A percentile compares a stretch with the other conserved stretches of the same genome.
Evolutionary conservation across 2,329 filamentous ascomycete species (phyloP).

Genomic region (Colletotrichum abscissum): DNA sequence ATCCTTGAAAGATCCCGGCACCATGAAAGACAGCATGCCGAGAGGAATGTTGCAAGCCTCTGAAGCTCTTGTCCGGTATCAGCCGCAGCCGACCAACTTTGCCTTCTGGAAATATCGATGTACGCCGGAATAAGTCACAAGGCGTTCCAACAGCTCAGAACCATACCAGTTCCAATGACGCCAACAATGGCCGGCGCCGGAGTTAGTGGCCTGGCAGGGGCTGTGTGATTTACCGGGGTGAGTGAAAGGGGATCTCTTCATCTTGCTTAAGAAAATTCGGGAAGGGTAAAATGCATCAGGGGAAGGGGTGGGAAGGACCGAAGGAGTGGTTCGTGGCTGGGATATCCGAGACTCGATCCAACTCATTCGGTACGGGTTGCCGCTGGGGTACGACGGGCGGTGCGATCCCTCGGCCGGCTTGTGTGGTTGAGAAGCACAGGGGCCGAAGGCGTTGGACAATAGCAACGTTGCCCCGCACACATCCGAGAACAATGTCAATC

Average conservation of each 20-base stretch:
- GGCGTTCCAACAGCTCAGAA: neutral
- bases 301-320: neutral
- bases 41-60: neutral
- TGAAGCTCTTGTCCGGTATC: neutral
- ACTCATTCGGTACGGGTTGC: neutral
- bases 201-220: neutral
- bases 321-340: constrained; percentile 3
- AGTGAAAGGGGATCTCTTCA: too few species aligned
- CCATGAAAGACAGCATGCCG: neutral
- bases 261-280: neutral
- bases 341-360: neutral
- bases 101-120: neutral
- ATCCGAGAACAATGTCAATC: constrained; percentile 32
- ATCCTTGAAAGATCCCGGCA: neutral
- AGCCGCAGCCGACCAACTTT: neutral
- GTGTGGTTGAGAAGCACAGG: neutral
- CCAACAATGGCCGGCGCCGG: neutral
- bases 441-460: constrained; percentile 15
- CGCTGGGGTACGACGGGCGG: neutral
- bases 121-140: neutral
- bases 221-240: neutral
- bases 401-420: neutral
- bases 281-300: neutral
- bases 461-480: neutral
- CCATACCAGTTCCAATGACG: neutral